Evolutionary conservation across 495 filamentous ascomycete genomes (phyloP), one percentile per base, ranked within the genome.

Genomic region (Aspergillus leporis): DNA sequence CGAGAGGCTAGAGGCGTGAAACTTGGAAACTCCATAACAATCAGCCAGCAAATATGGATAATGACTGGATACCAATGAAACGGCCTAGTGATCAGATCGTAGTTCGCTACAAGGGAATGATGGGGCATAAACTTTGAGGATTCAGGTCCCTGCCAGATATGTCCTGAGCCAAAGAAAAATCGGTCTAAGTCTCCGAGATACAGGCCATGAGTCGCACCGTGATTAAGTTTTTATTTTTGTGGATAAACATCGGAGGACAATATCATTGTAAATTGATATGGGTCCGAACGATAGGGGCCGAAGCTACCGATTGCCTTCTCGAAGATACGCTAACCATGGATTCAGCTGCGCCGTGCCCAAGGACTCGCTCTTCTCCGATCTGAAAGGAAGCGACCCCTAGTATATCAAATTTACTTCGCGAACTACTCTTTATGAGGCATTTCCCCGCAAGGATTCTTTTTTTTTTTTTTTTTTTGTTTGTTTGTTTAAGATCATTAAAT

Each of bases 91-190:
- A 49, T 38, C 54, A 31, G 54, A 56, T 49, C 43, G 43, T 56
- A 49, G 43, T 56, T 56, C 43, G 54, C 25, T 56, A 36, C 7
- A 19, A 49, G 43, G 43, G 43, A 49, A 48, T 43, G 54, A 49
- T 56, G 54, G 54, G 43, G 43, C 54, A 22, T 21, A 34, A 41
- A 18, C 19, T 23, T 25, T 49, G 19, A 45, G n/a, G 21, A 56
- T 43, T 55, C 41, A 56, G 53, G 28, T 47, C 30, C 41, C 28
- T 1, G 21, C 5, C 4, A 50, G 16, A 28, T 28, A n/a, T 13
- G 41, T 6, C 7, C 10, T 13, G 9, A 14, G 10, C 34, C 34
- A 38, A 38, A 14, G 34, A 8, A 32, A 32, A 32, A 32, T 5
- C 5, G 9, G 34, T 6, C 14, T 10, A 7, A 13, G 14, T 12